Evolutionary conservation across 495 filamentous ascomycete species (phyloP), one percentile per base, ranked within the genome.

Genomic region (Extremus antarcticus): DNA sequence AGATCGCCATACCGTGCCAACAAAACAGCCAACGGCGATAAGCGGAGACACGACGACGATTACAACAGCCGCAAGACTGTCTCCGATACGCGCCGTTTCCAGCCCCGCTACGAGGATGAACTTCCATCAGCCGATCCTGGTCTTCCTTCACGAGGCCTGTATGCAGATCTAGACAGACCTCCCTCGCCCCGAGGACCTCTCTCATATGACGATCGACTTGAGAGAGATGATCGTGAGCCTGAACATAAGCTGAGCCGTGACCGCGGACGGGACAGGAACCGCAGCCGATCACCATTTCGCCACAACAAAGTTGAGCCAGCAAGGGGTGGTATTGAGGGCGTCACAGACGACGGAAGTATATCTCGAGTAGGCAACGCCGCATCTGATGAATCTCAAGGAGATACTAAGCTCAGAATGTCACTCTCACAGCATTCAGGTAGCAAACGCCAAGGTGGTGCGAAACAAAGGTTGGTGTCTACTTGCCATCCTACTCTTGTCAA

Each of bases 1-100:
- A 53, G 61, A 57, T 69, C 71, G 24, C 69, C 71, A 9, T 71
- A 66, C 53, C 63, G 64, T 53, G 63, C 76, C 51, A 29, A 39
- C 43, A 56, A 51, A 23, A 1, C 43, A 24, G 39, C 48, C 1
- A 79, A 78, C 62, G 81, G 82, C 25, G 80, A 77, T 53, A 89
- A 94, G 70, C 79, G 87, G 63, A 68, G 78, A 58, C 78, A 76
- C 64, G 81, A 86, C 66, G 84, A 88, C 59, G 76, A 80, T 43
- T 73, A 78, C 62, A 53, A 59, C 29, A 25, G 25, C 21, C 25
- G 43, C 8, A 50, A 55, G 66, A 57, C 69, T 73, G 69, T 74
- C 60, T 59, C 72, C 53, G 73, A 81, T 65, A 66, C 80, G 59
- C 70, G 78, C 69, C 72, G 80, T 61, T 81, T 79, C 64, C 81